phyloP scores from a whole-genome alignment of 768 basidiomycete species.

The Chalciporus piperatus region DNA sequence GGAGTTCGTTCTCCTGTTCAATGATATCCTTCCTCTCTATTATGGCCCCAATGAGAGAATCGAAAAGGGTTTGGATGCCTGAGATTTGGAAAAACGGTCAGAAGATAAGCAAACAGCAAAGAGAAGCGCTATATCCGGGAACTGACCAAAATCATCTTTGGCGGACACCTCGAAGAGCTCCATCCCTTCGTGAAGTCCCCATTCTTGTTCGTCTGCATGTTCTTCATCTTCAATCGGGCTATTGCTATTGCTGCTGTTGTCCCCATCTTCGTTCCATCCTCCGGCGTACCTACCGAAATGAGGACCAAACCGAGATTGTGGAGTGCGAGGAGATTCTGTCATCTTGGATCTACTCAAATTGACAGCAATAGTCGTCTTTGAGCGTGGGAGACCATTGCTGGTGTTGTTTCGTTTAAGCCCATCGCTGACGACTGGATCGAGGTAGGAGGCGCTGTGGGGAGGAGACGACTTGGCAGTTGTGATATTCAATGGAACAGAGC shows the following conservation, averaged over 20 bases:
- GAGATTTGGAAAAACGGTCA: constrained; percentile 7
- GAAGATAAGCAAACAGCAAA: constrained; percentile 8
- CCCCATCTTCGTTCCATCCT: constrained; percentile 55
- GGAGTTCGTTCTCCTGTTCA: constrained; percentile 75
- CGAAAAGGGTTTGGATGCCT: constrained; percentile 84
- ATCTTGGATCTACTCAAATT: constrained; percentile 31
- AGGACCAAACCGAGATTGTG: constrained; percentile 55
- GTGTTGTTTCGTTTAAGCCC: constrained; percentile 54
- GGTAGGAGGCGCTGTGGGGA: constrained; percentile 59
- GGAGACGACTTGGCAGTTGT: constrained; percentile 44
- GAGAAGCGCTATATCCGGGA: neutral
- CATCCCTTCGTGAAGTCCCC: constrained; percentile 81
- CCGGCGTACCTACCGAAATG: constrained; percentile 50
- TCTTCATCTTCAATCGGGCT: constrained; percentile 64
- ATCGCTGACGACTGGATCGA: constrained; percentile 57
- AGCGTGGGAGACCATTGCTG: constrained; percentile 44
- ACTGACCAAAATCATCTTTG: constrained; percentile 76
- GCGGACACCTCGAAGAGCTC: constrained; percentile 90
- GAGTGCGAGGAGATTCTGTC: constrained; percentile 41
- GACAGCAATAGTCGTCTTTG: constrained; percentile 44
- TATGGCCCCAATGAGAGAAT: constrained; percentile 75
- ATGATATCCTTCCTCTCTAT: constrained; percentile 76
- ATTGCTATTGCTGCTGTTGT: constrained; percentile 64
- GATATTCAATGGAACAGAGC: constrained; percentile 57
- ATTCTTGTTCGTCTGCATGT: constrained; percentile 53